phyloP scores from a whole-genome alignment of 306 rosid genomes.

The peach (Prunus persica) region DNA sequence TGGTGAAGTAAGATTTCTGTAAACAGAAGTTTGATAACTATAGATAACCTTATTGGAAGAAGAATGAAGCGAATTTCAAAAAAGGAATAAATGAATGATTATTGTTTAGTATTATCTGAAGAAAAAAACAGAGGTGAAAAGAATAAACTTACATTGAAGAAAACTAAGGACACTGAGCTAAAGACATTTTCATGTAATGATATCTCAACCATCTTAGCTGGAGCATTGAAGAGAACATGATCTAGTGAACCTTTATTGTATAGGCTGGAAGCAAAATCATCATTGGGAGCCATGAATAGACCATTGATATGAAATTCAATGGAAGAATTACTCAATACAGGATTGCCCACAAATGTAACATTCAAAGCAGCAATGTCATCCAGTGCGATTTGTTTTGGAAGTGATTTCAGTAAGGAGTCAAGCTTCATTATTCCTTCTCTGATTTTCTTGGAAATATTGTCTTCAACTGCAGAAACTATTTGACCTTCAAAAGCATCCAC shows the following conservation, averaged over 20 bases:
- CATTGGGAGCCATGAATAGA: conserved; percentile 38
- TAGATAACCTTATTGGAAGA: background rate
- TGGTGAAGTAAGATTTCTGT: background rate
- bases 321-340: conserved; percentile 56
- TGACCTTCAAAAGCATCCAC: conserved; percentile 51
- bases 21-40: background rate
- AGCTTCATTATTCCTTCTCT: conserved; percentile 56
- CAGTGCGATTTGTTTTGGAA: conserved; percentile 57
- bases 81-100: background rate
- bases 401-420: conserved; percentile 46
- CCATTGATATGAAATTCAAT: conserved; percentile 65
- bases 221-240: conserved; percentile 40
- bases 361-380: conserved; percentile 50
- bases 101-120: conserved; percentile 4
- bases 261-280: conserved; percentile 27
- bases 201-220: conserved; percentile 65
- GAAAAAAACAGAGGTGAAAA: background rate
- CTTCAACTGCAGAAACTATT: conserved; percentile 69
- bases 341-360: conserved; percentile 62
- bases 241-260: conserved; percentile 22
- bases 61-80: background rate
- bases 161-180: conserved; percentile 51
- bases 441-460: conserved; percentile 55
- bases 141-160: conserved; percentile 58
- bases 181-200: conserved; percentile 71